phyloP scores from a whole-genome alignment of 495 filamentous ascomycete species.

The Penicillium tannophilum region DNA sequence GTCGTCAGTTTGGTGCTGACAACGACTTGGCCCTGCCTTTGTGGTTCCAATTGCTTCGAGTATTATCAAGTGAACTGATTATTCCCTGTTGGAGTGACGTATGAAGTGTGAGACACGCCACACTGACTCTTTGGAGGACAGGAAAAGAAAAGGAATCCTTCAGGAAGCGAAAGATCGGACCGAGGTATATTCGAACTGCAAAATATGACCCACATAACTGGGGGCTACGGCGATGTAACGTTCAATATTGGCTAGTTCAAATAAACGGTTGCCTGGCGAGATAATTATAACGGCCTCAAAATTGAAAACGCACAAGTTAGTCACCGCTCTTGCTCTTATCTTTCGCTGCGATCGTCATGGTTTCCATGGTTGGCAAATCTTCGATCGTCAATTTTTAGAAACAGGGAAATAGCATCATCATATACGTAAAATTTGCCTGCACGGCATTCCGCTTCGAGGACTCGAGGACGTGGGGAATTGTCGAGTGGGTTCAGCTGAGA shows the following conservation, averaged over 20 bases:
- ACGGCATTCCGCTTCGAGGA: neutral
- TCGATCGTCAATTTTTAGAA: neutral
- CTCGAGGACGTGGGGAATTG: neutral
- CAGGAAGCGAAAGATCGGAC: neutral
- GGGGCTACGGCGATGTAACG: neutral
- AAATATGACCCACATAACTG: neutral
- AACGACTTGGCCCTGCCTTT: neutral
- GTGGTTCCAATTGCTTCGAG: neutral
- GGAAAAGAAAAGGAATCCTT: neutral
- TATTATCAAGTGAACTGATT: too few relatives aligned
- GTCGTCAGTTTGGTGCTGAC: neutral
- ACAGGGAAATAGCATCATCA: neutral
- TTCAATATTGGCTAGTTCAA: neutral
- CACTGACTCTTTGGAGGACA: neutral
- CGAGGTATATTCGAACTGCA: neutral
- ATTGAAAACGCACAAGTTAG: neutral
- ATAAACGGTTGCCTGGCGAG: neutral
- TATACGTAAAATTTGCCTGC: neutral
- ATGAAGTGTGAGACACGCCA: neutral
- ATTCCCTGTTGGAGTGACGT: too few relatives aligned
- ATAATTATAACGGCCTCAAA: neutral
- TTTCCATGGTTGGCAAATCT: neutral
- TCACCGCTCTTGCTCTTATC: neutral
- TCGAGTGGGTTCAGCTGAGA: neutral
- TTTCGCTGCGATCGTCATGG: neutral